These are phyloP conservation scores for Aspergillus funiculosus DNA, from an alignment of 495 filamentous ascomycete genomes.

Conservation along the genomic window DNA sequence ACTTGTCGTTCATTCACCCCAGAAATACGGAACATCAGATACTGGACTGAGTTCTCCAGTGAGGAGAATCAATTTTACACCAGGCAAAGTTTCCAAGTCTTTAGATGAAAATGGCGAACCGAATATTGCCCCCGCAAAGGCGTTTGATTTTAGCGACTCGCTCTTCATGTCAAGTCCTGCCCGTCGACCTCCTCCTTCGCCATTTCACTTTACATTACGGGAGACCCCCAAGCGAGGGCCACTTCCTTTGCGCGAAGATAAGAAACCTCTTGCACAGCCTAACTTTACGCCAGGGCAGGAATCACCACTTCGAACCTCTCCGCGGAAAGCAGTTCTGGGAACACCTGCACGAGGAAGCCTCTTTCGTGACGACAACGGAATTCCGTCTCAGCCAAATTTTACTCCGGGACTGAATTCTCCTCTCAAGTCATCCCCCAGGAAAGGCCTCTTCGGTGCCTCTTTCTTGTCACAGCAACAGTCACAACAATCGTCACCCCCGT, in stretches of 20 bases:
- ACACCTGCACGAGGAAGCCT: constrained; percentile 22
- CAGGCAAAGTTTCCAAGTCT: constrained; percentile 22
- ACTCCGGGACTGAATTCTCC: constrained; percentile 29
- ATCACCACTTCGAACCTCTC: constrained; percentile 27
- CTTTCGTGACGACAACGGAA: constrained; percentile 13
- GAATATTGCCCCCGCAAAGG: constrained; percentile 25
- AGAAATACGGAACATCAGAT: constrained; percentile 26
- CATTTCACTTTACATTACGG: constrained; percentile 43
- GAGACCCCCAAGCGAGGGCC: constrained; percentile 30
- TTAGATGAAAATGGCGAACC: constrained; percentile 39
- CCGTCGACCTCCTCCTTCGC: constrained; percentile 43
- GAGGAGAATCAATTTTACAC: constrained; percentile 38
- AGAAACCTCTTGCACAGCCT: constrained; percentile 18
- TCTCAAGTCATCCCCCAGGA: constrained; percentile 43
- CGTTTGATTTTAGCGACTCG: constrained; percentile 34
- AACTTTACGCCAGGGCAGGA: constrained; percentile 26
- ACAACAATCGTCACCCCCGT: constrained; percentile 29
- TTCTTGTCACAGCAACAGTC: constrained; percentile 23
- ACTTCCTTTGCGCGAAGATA: constrained; percentile 21
- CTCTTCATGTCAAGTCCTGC: constrained; percentile 46
- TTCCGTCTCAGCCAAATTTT: constrained; percentile 25
- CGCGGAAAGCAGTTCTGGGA: constrained; percentile 24
- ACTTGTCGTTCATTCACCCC: constrained; percentile 37
- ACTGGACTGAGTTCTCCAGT: constrained; percentile 37
- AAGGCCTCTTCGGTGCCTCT: constrained; percentile 34